Percentiles rank a stretch among this genome's conserved stretches.
phyloP scores from a whole-genome alignment of 305 asterid genomes.

The Rubia peregrina region DNA sequence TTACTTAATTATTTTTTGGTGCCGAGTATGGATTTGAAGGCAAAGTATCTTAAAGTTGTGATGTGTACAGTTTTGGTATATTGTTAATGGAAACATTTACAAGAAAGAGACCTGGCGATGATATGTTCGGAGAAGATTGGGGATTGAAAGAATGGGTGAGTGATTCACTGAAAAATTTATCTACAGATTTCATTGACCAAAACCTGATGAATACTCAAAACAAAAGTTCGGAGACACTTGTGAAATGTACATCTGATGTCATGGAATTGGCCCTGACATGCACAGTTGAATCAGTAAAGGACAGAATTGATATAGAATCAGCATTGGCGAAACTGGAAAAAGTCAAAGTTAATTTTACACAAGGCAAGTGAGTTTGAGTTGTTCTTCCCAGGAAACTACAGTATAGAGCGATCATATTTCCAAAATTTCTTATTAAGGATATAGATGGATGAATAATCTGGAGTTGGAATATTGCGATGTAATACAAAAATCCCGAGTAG shows the following conservation, averaged over 20 bases:
- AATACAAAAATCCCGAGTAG: too few relatives aligned
- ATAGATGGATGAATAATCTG: too few relatives aligned
- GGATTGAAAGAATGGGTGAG: background rate
- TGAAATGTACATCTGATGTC: background rate
- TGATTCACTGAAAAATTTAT: background rate
- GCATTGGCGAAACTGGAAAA: background rate
- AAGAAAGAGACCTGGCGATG: slow-evolving; percentile 23
- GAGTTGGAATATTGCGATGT: too few relatives aligned
- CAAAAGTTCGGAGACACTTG: background rate
- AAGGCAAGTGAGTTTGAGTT: background rate
- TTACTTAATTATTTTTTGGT: background rate
- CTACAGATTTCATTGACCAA: background rate
- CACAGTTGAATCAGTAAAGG: background rate
- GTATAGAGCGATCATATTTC: too few relatives aligned
- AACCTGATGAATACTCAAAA: background rate
- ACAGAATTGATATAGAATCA: background rate
- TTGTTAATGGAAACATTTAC: slow-evolving; percentile 25
- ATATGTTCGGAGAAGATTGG: slow-evolving; percentile 7
- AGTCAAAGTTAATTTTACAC: background rate
- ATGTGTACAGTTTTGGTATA: slow-evolving; percentile 19
- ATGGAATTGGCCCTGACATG: slow-evolving; percentile 6
- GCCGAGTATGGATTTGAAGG: background rate
- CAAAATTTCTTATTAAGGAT: too few relatives aligned
- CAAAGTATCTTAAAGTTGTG: background rate
- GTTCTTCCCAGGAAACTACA: too few relatives aligned